Percentiles rank a stretch among this genome's conserved stretches.
phyloP scores from a whole-genome alignment of 768 basidiomycete species.

The Tulasnella sp. region DNA sequence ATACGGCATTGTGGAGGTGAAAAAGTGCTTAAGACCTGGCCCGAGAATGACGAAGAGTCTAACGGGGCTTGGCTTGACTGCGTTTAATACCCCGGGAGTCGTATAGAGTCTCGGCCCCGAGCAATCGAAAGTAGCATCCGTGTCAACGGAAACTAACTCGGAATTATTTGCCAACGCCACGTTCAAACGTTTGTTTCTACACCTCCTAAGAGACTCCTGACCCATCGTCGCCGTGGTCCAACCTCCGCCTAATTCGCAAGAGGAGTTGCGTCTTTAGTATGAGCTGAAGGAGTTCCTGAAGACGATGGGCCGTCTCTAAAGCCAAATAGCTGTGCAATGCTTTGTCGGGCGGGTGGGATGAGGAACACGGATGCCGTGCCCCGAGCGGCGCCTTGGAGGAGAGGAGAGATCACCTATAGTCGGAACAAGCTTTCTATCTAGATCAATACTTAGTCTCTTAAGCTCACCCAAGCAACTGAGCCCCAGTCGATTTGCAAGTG shows the following conservation, averaged over 20 bases:
- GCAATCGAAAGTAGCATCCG: not conserved
- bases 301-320: not conserved
- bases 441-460: conserved; percentile 25
- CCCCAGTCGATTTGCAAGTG: conserved; percentile 23
- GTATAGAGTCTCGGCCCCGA: not conserved
- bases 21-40: too few relatives aligned
- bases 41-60: not conserved
- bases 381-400: conserved; percentile 20
- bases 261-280: not conserved
- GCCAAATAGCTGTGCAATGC: not conserved
- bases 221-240: conserved; percentile 10
- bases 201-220: not conserved
- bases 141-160: not conserved
- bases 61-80: not conserved
- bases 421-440: not conserved
- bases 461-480: conserved; percentile 21
- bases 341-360: not conserved
- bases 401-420: conserved; percentile 15
- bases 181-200: conserved; percentile 2
- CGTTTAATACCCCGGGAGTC: not conserved
- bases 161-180: not conserved
- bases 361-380: conserved; percentile 13
- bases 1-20: too few relatives aligned
- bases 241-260: not conserved
- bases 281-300: not conserved